Conservation (phyloP, 2,329 filamentous ascomycete genomes). For the Alternaria dauci region DNA sequence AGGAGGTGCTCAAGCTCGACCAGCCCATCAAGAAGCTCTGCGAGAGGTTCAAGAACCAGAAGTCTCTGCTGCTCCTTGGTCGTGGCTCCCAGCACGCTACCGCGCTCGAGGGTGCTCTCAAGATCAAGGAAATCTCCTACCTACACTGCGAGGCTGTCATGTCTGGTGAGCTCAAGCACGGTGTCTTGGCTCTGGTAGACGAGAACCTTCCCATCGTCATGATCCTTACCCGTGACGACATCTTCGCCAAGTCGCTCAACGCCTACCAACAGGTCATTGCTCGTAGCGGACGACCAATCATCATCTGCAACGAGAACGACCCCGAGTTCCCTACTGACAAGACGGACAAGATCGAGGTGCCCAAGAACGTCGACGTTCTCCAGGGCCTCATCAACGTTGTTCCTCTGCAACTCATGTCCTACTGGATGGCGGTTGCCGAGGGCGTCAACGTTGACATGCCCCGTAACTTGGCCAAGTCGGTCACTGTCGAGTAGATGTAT, state of each 20-base stretch:
- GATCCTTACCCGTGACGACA: slow-evolving; percentile 94
- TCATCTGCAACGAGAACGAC: slow-evolving; percentile 94
- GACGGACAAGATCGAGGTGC: slow-evolving; percentile 97
- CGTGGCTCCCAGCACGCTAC: slow-evolving; percentile 97
- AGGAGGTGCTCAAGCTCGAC: slow-evolving; percentile 88
- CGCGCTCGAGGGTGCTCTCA: slow-evolving; percentile 93
- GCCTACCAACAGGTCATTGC: slow-evolving; percentile 99
- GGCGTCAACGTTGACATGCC: slow-evolving; percentile 98
- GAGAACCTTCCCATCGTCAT: slow-evolving; percentile 99
- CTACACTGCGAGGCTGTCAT: slow-evolving; percentile 99
- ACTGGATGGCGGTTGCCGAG: slow-evolving; percentile 97
- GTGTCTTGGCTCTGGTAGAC: slow-evolving; percentile 94
- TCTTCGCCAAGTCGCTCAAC: slow-evolving; percentile 99
- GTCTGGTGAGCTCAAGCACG: slow-evolving; percentile 99
- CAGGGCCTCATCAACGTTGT: slow-evolving; percentile 98
- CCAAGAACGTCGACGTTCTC: slow-evolving; percentile 91
- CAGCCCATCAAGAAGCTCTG: slow-evolving; percentile 94
- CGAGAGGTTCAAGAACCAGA: slow-evolving; percentile 95
- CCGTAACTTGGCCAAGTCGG: slow-evolving; percentile 97
- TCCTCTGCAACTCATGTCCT: slow-evolving; percentile 95
- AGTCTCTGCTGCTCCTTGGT: slow-evolving; percentile 90
- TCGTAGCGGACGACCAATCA: slow-evolving; percentile 93
- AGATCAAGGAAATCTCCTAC: slow-evolving; percentile 99
- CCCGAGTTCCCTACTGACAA: slow-evolving; percentile 86
- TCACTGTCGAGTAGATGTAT: slow-evolving; percentile 87